A percentile compares a stretch with the other conserved stretches of the same genome.
Conservation (phyloP, 176 grass and related monocot species). For the Cenchrus americanus region DNA sequence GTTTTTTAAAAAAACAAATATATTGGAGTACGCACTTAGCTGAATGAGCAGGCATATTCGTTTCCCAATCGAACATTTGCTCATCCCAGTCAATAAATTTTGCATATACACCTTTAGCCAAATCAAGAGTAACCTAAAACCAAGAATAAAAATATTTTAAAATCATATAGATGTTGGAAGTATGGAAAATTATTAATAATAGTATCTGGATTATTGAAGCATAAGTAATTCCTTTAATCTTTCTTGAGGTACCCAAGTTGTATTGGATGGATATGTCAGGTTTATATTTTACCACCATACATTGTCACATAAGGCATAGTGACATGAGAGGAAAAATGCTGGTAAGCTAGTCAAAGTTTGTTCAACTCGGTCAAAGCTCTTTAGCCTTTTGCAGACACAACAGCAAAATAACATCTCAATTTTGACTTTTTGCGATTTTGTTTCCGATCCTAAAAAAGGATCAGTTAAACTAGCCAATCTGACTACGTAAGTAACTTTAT, state of each 20-base stretch:
- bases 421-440: background rate
- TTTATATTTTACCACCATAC: background rate
- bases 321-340: background rate
- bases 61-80: slow-evolving; percentile 91
- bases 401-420: background rate
- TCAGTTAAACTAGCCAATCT: background rate
- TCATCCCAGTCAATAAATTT: slow-evolving; percentile 98
- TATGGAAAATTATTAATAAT: slow-evolving; percentile 25
- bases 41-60: slow-evolving; percentile 78
- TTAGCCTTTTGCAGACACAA: background rate
- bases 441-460: background rate
- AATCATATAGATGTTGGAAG: background rate
- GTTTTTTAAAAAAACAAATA: background rate
- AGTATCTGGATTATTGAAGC: background rate
- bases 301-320: background rate
- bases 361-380: background rate
- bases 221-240: background rate
- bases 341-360: background rate
- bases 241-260: background rate
- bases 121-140: slow-evolving; percentile 89
- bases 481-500: background rate
- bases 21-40: slow-evolving; percentile 63
- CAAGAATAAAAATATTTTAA: slow-evolving; percentile 26
- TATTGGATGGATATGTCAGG: background rate
- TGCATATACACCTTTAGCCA: slow-evolving; percentile 85